Conservation (phyloP, 2,329 filamentous ascomycete species). For the Talaromyces atroroseus region DNA sequence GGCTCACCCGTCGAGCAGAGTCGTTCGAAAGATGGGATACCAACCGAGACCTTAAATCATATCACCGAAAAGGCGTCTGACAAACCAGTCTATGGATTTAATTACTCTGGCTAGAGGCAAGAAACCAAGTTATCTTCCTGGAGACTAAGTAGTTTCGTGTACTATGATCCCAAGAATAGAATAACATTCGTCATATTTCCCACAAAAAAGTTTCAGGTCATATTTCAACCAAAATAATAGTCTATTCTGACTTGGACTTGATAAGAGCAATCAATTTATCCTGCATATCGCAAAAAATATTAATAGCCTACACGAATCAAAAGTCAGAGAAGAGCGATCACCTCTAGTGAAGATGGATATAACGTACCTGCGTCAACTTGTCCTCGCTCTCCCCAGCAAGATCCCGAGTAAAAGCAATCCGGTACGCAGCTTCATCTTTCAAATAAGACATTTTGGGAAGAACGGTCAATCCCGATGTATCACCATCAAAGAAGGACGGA, state of each 20-base stretch:
- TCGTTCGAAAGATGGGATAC: background rate
- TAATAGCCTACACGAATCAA: constrained; percentile 40
- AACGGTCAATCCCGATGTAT: constrained; percentile 4
- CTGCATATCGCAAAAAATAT: constrained; percentile 55
- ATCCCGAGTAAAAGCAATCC: constrained; percentile 48
- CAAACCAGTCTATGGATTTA: background rate
- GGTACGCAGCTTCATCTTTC: constrained; percentile 45
- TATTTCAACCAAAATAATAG: background rate
- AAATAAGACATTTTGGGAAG: constrained; percentile 24
- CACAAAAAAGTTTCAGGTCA: background rate
- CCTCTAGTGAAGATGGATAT: background rate
- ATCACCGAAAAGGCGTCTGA: background rate
- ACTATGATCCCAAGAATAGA: background rate
- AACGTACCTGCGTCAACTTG: constrained; percentile 43
- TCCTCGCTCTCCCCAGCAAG: constrained; percentile 36
- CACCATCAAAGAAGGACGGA: constrained; percentile 24
- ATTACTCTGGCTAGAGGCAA: background rate
- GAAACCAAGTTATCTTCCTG: background rate
- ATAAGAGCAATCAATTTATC: constrained; percentile 43
- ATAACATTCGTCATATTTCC: background rate
- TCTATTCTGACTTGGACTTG: constrained; percentile 15
- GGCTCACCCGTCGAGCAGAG: background rate
- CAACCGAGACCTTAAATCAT: background rate
- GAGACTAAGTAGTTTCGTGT: background rate
- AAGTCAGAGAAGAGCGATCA: background rate